Conservation (phyloP, 768 basidiomycete genomes). For the Leucocoprinus leucothites region DNA sequence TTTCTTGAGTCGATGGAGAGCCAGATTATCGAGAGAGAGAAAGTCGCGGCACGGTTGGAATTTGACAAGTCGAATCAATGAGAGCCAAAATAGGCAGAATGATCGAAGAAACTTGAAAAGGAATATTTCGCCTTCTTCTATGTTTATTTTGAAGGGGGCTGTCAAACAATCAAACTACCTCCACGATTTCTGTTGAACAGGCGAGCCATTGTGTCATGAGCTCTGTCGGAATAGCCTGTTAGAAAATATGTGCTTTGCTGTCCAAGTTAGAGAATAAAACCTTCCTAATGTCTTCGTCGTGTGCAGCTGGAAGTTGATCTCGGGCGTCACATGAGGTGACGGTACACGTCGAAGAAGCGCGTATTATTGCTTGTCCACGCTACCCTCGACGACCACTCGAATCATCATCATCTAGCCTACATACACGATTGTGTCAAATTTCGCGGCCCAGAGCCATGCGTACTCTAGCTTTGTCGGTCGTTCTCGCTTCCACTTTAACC, state of each 20-base stretch:
- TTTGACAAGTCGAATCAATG: background rate
- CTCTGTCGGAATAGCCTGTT: too few species aligned
- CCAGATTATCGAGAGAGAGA: conserved; percentile 14
- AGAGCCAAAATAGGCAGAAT: conserved; percentile 8
- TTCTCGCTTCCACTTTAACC: conserved; percentile 12
- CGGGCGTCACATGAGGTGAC: conserved; percentile 9
- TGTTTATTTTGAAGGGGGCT: background rate
- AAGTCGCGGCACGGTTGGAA: background rate
- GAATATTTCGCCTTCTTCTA: background rate
- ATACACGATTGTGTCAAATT: background rate
- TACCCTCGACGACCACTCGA: conserved; percentile 11
- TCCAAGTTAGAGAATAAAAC: background rate
- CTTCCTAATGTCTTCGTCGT: background rate
- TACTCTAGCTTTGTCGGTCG: conserved; percentile 16
- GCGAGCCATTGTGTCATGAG: too few species aligned
- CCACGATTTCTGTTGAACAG: too few species aligned
- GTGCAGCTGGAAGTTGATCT: background rate
- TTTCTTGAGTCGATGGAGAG: conserved; percentile 15
- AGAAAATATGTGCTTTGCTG: background rate
- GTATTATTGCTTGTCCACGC: conserved; percentile 6
- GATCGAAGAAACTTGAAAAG: background rate
- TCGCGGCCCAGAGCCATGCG: conserved; percentile 19
- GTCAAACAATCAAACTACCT: too few species aligned
- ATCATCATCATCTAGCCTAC: conserved; percentile 2
- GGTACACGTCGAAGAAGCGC: conserved; percentile 10